Conservation (phyloP, 495 filamentous ascomycete genomes). For the Pyrenula massariospora region DNA sequence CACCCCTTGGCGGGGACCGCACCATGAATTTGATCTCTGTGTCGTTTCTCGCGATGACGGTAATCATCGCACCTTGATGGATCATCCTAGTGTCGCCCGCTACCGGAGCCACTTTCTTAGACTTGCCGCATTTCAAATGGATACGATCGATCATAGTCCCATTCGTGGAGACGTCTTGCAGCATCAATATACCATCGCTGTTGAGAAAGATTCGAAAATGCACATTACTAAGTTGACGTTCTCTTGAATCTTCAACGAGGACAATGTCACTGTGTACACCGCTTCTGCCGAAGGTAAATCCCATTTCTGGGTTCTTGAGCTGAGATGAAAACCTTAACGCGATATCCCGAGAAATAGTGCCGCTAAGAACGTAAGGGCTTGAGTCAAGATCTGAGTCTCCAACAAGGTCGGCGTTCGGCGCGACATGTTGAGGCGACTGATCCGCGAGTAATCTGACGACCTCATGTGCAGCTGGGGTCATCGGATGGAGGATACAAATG, state of each 20-base stretch:
- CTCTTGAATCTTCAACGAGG: conserved; percentile 40
- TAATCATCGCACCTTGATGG: conserved; percentile 58
- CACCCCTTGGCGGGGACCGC: conserved; percentile 64
- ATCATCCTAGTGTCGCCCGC: conserved; percentile 48
- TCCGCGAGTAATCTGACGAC: conserved; percentile 48
- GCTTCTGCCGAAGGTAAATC: conserved; percentile 83
- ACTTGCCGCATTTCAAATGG: conserved; percentile 38
- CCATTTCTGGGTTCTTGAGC: conserved; percentile 48
- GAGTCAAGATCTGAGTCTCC: conserved; percentile 30
- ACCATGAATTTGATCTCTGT: conserved; percentile 69
- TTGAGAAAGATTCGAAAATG: conserved; percentile 91
- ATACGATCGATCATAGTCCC: conserved; percentile 73
- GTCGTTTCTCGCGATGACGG: conserved; percentile 44
- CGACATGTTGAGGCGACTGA: conserved; percentile 44
- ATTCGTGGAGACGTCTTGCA: conserved; percentile 86
- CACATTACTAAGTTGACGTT: conserved; percentile 64
- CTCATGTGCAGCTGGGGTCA: conserved; percentile 54
- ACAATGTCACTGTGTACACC: conserved; percentile 58
- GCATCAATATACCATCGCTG: conserved; percentile 66
- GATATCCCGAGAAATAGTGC: conserved; percentile 44
- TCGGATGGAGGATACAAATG: conserved; percentile 77
- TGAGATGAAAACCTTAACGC: conserved; percentile 67
- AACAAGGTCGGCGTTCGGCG: conserved; percentile 30
- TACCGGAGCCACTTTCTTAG: conserved; percentile 9
- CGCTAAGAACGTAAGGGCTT: conserved; percentile 30